Base-by-base conservation (phyloP, 1,139 yeast species). In the Yamadazyma membranifaciens region DNA sequence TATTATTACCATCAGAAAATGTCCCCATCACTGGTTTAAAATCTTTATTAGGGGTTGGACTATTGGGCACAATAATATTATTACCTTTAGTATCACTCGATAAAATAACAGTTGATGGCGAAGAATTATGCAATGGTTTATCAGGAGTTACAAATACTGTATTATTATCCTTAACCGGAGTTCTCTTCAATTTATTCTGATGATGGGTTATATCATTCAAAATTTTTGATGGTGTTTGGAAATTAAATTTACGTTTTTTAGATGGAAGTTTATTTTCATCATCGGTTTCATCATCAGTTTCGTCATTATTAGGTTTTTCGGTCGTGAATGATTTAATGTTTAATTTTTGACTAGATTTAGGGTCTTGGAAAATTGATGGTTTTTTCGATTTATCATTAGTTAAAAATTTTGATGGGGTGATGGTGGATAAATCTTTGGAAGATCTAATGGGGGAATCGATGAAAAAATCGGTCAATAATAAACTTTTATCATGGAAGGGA, bases 401-500 rank as follows among this genome's bases (percentile, higher is more conserved):
- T 12, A 68, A 45, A 43, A 71, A 72, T 44, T 63, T 66, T 3
- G 75, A 68, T 2, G 78, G 77, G 2, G 78, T 72, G 20, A 70
- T 68, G 2, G 75, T 65, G 36, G 63, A 72, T 37, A 65, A 45
- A 34, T 67, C 72, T 43, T 58, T 64, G 3, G 66, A 58, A 6
- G 34, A 33, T 34, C 62, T 54, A 29, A 69, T 65, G 10, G 78
- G 78, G 9, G 73, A 64, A 43, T 72, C 78, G 60, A 67, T 69
- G 50, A 69, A 71, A 43, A 72, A 70, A 47, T 72, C 77, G 2
- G 71, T 57, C 38, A 69, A 55, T 45, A 69, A 75, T 40, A 69
- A 56, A 2, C 74, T 59, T 50, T 67, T 70, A 41, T 72, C 77
- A 48, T 69, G 69, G 45, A 65, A 69, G 4, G 78, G 78, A 11